Percentiles rank a stretch among this genome's conserved stretches.
Conservation (phyloP, 345 rosid genomes). For the Eucalyptus pauciflora region DNA sequence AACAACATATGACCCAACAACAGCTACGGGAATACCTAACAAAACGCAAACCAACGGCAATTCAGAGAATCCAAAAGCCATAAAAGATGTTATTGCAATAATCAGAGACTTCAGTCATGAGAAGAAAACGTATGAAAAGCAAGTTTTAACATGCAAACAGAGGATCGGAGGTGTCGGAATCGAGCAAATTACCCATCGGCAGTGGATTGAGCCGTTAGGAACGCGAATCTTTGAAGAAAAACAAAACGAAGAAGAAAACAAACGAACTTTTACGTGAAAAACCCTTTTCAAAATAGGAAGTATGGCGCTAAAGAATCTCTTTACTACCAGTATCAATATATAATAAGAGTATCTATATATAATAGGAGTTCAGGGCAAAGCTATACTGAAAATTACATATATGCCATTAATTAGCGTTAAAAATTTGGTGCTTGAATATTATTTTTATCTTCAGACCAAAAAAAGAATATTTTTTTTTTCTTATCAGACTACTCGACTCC, state of each 20-base stretch:
- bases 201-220: neutral
- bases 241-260: no score
- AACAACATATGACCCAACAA: neutral
- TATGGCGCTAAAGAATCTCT: neutral
- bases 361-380: no score
- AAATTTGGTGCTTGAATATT: no score
- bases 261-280: neutral
- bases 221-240: neutral
- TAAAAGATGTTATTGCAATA: neutral
- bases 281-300: no score
- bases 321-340: neutral
- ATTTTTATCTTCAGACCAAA: no score
- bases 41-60: neutral
- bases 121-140: neutral
- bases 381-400: no score
- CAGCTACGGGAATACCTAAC: neutral
- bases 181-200: neutral
- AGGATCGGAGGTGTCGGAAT: neutral
- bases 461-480: no score
- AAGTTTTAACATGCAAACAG: neutral
- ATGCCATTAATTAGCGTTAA: no score
- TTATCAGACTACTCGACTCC: no score
- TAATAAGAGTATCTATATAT: neutral
- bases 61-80: neutral
- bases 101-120: neutral